Evolutionary conservation across 805 yeast species (phyloP), one percentile per base, ranked within the genome.

Genomic region (Cyberlindnera maclurae): DNA sequence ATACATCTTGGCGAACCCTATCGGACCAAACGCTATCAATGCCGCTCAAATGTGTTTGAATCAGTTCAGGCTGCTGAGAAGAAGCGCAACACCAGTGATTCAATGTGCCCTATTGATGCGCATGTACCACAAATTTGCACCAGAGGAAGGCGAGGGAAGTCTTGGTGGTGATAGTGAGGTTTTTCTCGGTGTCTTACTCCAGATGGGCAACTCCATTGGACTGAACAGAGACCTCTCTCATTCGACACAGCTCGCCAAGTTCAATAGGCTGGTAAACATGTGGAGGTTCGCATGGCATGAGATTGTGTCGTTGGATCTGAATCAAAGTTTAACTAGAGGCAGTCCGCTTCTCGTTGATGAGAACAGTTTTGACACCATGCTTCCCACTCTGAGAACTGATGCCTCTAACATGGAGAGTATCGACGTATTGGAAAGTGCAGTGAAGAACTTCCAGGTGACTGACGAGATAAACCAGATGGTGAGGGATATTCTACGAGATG

Each of bases 221-320:
- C 46, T 78, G 34, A 73, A 78, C 53, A 60, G 82, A 38, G 83
- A 78, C 41, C 75, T 80, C 4, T 60, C 59, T 10, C 65, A 70
- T 34, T 38, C 44, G 31, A 44, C 34, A 44, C 49, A 42, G n/a
- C 36, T 52, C 7, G 40, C 38, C 17, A 33, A 52, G 41, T 34
- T 62, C 51, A 38, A 40, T 50, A 42, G 51, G 12, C 31, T 51
- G n/a, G 63, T 67, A 20, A 71, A 74, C 44, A 49, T 77, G 3
- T 67, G 75, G 66, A 64, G 85, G 49, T 77, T 75, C 47, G 65
- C 77, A 5, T 79, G 85, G 85, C 70, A 67, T 51, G 59, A 63
- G 20, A 55, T 79, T 31, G 58, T 73, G 11, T 48, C 69, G 1
- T 42, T 62, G 31, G 85, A 79, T 49, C 44, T 64, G 2, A 58